Percentiles rank a stretch among this genome's conserved stretches.
These are phyloP conservation scores for Leccinum fuscescens DNA, from an alignment of 1,284 basidiomycete genomes.

Conservation along the genomic window DNA sequence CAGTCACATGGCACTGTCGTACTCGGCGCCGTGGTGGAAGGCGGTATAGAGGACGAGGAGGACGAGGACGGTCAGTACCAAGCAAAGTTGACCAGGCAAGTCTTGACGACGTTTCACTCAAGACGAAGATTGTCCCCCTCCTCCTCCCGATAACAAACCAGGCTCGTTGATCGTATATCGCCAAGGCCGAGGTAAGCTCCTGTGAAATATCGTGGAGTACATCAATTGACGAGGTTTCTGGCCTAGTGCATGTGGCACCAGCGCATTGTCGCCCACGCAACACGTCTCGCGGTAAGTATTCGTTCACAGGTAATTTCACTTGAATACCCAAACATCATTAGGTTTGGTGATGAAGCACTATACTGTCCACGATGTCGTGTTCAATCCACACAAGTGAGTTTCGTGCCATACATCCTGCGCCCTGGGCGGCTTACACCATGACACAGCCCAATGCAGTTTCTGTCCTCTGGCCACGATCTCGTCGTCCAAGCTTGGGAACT, in stretches of 20 bases:
- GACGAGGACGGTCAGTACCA: conserved; percentile 28
- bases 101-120: background rate
- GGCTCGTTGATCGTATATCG: conserved; percentile 41
- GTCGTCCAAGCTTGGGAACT: conserved; percentile 31
- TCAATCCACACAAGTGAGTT: conserved; percentile 35
- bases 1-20: conserved; percentile 36
- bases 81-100: background rate
- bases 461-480: conserved; percentile 32
- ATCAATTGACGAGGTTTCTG: background rate
- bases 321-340: conserved; percentile 6
- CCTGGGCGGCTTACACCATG: background rate
- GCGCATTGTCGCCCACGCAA: conserved; percentile 23
- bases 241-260: conserved; percentile 23
- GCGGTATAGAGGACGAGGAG: conserved; percentile 38
- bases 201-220: background rate
- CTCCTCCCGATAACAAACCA: conserved; percentile 38
- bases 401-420: background rate
- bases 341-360: conserved; percentile 32
- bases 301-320: background rate
- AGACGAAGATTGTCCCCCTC: conserved; percentile 17
- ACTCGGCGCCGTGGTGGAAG: conserved; percentile 38
- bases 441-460: conserved; percentile 29
- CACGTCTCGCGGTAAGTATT: conserved; percentile 21
- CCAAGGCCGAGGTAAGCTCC: conserved; percentile 22
- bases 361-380: conserved; percentile 32